Base-by-base conservation (phyloP, 768 basidiomycete species). In the Trametes cubensis region DNA sequence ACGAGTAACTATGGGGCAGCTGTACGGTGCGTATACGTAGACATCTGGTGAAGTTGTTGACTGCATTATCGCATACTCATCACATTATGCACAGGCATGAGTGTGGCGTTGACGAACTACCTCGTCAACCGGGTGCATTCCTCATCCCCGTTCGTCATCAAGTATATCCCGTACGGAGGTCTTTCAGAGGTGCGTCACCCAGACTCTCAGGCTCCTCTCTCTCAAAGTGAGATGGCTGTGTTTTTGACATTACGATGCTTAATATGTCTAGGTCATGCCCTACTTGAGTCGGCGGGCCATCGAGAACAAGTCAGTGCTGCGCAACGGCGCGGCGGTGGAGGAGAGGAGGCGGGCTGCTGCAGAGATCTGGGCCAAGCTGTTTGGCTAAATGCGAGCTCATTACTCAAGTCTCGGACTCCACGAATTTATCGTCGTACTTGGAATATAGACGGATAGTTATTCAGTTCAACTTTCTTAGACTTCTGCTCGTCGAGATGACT, bases 271-370 rank as follows among this genome's bases (percentile, higher is more conserved):
- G 86, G 90, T 94, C 11, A 88, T 97, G 86, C 94, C 95, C 0
- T 98, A 96, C 72, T 82, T 97, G 10, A 83, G 88, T 42, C 83
- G 94, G 34, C 81, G 95, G 17, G 95, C 94, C 0, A 87, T 94
- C 47, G 95, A 97, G 85, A 97, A 98, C 78, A 95, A 94, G 74
- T 88, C 88, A 0, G 81, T 97, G 2, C 82, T 98, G 26, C 90
- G 88, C 17, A 78, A 83, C 20, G 90, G 89, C 1, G 85, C 80
- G 14, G 92, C 93, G 0, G 74, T 75, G 2, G 78, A 79, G 23
- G 92, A 93, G 72, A 77, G 88, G 23, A 73, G 72, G 60, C 72
- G 85, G 30, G 85, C 87, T 2, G 81, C 80, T 47, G 70, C 70
- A 13, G 83, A 85, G 69, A 81, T 92, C 42, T 74, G 80, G 76